A percentile compares a stretch with the other conserved stretches of the same genome.
These are phyloP conservation scores for Daldinia childiae DNA, from an alignment of 495 filamentous ascomycete species.

Conservation along the genomic window DNA sequence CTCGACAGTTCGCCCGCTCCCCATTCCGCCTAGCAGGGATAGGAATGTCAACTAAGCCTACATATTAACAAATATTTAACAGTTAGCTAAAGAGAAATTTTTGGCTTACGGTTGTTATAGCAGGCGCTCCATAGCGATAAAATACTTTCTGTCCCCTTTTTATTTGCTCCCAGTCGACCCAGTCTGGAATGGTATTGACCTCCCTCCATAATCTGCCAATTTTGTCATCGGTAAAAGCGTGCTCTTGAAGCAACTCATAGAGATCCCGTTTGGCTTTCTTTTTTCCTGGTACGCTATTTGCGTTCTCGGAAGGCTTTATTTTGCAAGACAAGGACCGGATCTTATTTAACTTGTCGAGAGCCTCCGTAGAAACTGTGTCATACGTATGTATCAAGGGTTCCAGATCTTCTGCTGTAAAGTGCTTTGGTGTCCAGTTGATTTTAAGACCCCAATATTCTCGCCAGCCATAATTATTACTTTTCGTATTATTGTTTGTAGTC, in stretches of 20 bases:
- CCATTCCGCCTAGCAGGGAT: constrained; percentile 72
- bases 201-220: constrained; percentile 72
- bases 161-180: constrained; percentile 87
- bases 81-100: not conserved
- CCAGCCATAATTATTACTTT: constrained; percentile 46
- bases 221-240: constrained; percentile 65
- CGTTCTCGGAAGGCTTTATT: constrained; percentile 1
- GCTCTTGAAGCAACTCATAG: constrained; percentile 67
- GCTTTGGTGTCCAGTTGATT: constrained; percentile 74
- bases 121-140: constrained; percentile 76
- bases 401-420: constrained; percentile 69
- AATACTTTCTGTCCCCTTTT: constrained; percentile 73
- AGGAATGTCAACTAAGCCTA: constrained; percentile 66
- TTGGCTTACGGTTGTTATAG: constrained; percentile 58
- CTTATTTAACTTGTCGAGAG: constrained; percentile 66
- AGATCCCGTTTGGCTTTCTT: constrained; percentile 59
- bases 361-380: constrained; percentile 73
- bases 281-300: constrained; percentile 23
- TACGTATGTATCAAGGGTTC: constrained; percentile 69
- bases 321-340: constrained; percentile 55
- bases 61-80: not conserved
- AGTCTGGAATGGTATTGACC: constrained; percentile 73
- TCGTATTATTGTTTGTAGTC: too few species aligned
- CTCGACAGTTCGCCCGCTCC: constrained; percentile 71
- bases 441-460: constrained; percentile 69